Base-by-base conservation (phyloP, 805 yeast genomes). In the Kazachstania africana region DNA sequence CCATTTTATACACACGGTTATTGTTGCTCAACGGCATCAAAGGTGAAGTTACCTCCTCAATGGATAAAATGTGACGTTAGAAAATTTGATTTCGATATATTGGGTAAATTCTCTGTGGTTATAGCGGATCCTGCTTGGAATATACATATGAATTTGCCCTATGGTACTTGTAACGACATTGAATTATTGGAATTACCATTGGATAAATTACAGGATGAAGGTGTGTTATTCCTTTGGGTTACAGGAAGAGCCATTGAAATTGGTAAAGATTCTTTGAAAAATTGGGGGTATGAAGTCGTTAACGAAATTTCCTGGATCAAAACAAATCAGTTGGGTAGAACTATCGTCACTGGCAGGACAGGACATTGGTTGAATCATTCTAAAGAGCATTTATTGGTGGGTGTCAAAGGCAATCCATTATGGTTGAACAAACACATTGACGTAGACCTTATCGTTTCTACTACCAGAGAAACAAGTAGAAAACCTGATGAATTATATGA, bases 361-460 rank as follows among this genome's bases (percentile, higher is more conserved):
- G 97, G 97, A 0, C 97, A 87, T 53, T 87, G 97, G 97, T 63
- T 87, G 32, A 87, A 87, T 50, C 97, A 87, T 55, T 80, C 95
- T 0, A 87, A 87, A 45, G 97, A 87, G 53, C 96, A 87, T 51
- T 60, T 84, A 27, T 56, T 87, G 4, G 80, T 88, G 6, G 97
- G 95, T 20, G 47, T 79, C 16, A 87, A 87, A 47, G 96, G 95
- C 1, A 50, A 70, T 25, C 85, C 93, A 0, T 46, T 55, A 22
- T 83, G 94, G 94, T 45, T 84, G 17, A 70, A 69, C 35, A 59
- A 64, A 32, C 64, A 70, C 19, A 53, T 80, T 12, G 95, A 87
- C 50, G 62, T 77, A 3, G 95, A 87, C 48, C 58, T 78, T 5
- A 65, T 87, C 26, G 88, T 84, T 1, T 77, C 94, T 6, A 66